phyloP scores from a whole-genome alignment of 2,329 filamentous ascomycete species.

The Westerdykella ornata region DNA sequence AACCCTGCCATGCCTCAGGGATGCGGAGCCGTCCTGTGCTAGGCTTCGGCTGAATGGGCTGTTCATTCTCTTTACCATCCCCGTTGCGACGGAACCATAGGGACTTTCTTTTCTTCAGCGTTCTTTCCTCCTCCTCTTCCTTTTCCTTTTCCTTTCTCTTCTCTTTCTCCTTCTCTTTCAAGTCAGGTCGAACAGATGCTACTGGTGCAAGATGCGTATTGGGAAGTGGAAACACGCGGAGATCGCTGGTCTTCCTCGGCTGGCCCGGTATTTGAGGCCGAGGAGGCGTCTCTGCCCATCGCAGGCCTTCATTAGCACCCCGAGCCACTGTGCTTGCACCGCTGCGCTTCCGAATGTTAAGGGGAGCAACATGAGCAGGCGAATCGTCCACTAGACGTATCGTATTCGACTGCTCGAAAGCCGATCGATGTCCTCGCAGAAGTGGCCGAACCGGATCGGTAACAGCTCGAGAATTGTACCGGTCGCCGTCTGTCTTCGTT shows the following conservation, averaged over 20 bases:
- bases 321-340: constrained; percentile 27
- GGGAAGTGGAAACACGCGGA: background rate
- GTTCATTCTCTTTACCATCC: constrained; percentile 29
- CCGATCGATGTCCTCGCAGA: constrained; percentile 17
- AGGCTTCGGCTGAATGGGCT: constrained; percentile 16
- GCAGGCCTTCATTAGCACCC: constrained; percentile 7
- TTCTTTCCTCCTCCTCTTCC: constrained; percentile 17
- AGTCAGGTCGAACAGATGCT: background rate
- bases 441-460: constrained; percentile 38
- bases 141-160: constrained; percentile 21
- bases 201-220: background rate
- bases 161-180: constrained; percentile 17
- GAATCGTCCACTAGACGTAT: constrained; percentile 53
- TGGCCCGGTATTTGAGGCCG: background rate
- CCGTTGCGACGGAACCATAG: constrained; percentile 41
- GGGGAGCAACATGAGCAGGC: constrained; percentile 46
- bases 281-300: too few relatives aligned
- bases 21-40: constrained; percentile 24
- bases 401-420: constrained; percentile 37
- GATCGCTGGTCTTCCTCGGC: background rate
- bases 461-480: constrained; percentile 36
- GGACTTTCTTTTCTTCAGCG: constrained; percentile 41
- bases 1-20: constrained; percentile 31
- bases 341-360: constrained; percentile 50
- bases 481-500: constrained; percentile 29